phyloP scores from a whole-genome alignment of 148 eudicot genomes.

The Euryodendron excelsum region DNA sequence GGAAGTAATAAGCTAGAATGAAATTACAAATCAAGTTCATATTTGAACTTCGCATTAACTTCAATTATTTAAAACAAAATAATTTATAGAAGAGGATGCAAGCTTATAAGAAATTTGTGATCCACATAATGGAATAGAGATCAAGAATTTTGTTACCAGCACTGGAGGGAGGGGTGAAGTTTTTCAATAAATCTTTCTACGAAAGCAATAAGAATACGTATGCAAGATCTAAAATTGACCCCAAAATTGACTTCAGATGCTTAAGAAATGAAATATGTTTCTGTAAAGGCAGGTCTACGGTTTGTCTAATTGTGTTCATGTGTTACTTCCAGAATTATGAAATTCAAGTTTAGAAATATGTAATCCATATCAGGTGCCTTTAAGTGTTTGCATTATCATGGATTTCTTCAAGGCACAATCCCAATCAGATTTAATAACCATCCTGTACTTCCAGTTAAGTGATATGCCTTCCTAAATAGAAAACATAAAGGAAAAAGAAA shows the following conservation, averaged over 20 bases:
- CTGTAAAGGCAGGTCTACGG: background rate
- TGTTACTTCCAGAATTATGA: background rate
- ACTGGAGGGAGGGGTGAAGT: background rate
- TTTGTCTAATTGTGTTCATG: background rate
- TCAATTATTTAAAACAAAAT: conserved; percentile 3
- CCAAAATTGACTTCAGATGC: background rate
- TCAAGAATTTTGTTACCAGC: background rate
- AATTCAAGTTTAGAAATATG: background rate
- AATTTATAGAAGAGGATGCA: background rate
- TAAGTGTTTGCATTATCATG: background rate
- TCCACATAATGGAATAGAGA: background rate
- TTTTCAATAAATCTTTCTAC: background rate
- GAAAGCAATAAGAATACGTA: background rate
- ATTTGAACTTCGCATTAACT: background rate
- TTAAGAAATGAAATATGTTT: background rate
- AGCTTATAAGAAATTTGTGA: background rate
- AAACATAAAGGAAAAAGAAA: background rate
- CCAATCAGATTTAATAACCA: background rate
- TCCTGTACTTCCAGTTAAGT: background rate
- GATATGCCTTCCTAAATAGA: background rate
- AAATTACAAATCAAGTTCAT: conserved; percentile 10
- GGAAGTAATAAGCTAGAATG: conserved; percentile 4
- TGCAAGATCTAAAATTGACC: background rate
- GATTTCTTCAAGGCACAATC: background rate
- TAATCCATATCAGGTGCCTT: background rate